Conservation (phyloP, 106 monocot species). For the Acorus gramineus region DNA sequence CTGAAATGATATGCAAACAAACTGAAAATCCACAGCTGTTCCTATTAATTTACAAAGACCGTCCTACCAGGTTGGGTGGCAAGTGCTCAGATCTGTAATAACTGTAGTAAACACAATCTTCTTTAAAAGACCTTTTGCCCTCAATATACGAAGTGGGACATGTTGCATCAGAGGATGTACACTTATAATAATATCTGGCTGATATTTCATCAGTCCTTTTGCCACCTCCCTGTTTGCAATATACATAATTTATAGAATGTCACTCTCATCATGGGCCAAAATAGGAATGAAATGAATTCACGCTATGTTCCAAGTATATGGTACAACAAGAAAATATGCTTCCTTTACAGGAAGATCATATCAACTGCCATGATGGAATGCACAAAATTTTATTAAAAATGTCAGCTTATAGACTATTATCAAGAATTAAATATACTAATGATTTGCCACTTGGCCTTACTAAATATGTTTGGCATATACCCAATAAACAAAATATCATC, state of each 20-base stretch:
- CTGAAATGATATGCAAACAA: neutral
- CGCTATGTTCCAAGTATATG: too few species aligned
- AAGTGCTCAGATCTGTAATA: conserved; percentile 90
- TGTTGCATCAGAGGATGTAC: conserved; percentile 99
- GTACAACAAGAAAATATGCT: too few species aligned
- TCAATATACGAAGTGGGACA: conserved; percentile 80
- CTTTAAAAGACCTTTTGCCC: conserved; percentile 74
- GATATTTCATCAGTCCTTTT: conserved; percentile 94
- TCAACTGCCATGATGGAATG: too few species aligned
- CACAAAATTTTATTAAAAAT: too few species aligned
- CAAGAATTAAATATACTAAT: too few species aligned
- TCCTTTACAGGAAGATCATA: too few species aligned
- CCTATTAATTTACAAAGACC: neutral
- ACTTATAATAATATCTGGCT: conserved; percentile 98
- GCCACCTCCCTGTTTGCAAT: conserved; percentile 63
- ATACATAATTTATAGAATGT: conserved; percentile 3
- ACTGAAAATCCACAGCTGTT: neutral
- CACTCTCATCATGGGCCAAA: too few species aligned
- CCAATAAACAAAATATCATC: too few species aligned
- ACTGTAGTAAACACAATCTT: conserved; percentile 98
- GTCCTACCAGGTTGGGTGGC: conserved; percentile 92
- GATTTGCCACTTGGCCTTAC: too few species aligned
- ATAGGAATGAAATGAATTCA: too few species aligned
- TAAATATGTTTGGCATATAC: too few species aligned
- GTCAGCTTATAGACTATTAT: too few species aligned